Evolutionary conservation across 164 flowering plant genomes (phyloP), one percentile per base, ranked within the genome.

Genomic region (Piper betle): DNA sequence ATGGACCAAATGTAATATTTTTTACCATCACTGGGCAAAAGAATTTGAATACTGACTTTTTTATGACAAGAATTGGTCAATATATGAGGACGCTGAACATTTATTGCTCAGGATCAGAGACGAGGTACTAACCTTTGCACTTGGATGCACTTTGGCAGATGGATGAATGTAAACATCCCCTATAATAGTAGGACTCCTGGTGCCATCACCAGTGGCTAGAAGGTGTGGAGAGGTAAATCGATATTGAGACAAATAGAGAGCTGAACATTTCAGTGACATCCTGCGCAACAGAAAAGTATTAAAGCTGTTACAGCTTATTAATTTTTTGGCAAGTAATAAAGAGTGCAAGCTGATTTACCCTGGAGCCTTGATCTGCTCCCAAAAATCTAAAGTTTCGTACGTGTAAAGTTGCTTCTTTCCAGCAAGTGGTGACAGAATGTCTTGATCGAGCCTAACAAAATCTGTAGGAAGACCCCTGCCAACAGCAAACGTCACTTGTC

Each of bases 311-410:
- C 50, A 46, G 12, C 15, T 16, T 40, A 58, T 15, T 15, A 9
- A 1, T 16, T 40, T 3, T 52, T 18, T 37, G 37, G 59, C 13
- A n/a, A 4, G 11, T 6, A 13, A 15, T 39, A 16, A 42, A 64
- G 39, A 38, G 25, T 12, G 39, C 62, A 19, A 42, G 46, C 52
- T 59, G 17, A 18, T 64, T 41, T 77, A 94, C 99, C 97, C 96
- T 3, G 97, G 99, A 72, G 96, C 85, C 70, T 94, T 94, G 43
- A 94, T 91, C 76, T 94, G 99, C 74, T 94, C 94, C 99, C 99
- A 94, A 72, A 87, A 94, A 64, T 91, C 93, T 78, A 75, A 66
- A 41, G 96, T 88, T 71, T 91, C 88, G 69, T 82, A 88, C 33
- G 91, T 89, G 64, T 88, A 91, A 15, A 94, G 67, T 72, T 85